Evolutionary conservation across 805 yeast genomes (phyloP), one percentile per base, ranked within the genome.

Genomic region (Candida yuanshanica): DNA sequence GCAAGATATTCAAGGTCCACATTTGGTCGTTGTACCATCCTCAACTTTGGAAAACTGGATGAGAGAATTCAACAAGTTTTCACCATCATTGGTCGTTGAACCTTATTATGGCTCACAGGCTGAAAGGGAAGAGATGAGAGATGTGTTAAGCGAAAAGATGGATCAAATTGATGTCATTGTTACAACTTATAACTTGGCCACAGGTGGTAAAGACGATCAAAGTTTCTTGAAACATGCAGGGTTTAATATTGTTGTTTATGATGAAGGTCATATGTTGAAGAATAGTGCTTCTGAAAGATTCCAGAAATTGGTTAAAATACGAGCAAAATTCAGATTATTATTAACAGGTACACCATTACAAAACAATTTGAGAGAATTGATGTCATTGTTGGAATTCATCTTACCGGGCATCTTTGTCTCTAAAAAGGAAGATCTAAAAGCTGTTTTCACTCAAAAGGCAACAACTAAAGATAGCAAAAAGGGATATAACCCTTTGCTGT

Each of bases 31-130:
- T 25, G 98, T 95, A 21, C 99, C 99, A 1, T 79, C 97, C 0
- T 91, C 98, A 0, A 93, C 99, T 0, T 69, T 93, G 44, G 99
- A 93, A 59, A 93, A 93, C 63, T 93, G 99, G 99, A 69, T 93
- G 47, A 75, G 99, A 59, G 99, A 93, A 59, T 89, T 93, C 60
- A 73, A 79, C 45, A 82, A 88, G 56, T 93, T 93, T 60, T 82
- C 95, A 47, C 99, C 99, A 0, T 62, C 65, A 20, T 58, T 93
- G 37, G 72, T 70, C 18, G 95, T 91, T 13, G 90, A 88, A 60
- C 97, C 98, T 1, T 93, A 93, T 59, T 93, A 93, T 63, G 99
- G 99, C 0, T 73, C 89, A 4, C 86, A 81, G 54, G 66, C 68
- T 20, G 98, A 89, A 56, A 78, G 99, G 53, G 89, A 77, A 42